Percentiles rank a stretch among this genome's conserved stretches.
These are phyloP conservation scores for Thermothielavioides terrestris DNA, from an alignment of 495 filamentous ascomycete species.

Conservation along the genomic window DNA sequence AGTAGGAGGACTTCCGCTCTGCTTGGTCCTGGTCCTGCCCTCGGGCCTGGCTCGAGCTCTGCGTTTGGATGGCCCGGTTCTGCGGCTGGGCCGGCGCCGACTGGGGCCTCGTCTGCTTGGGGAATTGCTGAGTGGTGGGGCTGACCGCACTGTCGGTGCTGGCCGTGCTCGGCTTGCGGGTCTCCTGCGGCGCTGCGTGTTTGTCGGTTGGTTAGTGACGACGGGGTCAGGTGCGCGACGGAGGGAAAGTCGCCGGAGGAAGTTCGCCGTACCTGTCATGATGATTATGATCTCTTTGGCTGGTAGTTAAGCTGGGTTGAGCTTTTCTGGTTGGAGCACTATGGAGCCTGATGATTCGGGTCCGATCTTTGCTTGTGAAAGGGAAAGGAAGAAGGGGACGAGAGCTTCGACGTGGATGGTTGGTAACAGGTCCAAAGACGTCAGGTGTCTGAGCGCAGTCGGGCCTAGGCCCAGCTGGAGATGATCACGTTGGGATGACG, in stretches of 20 bases:
- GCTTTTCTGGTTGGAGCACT: too few relatives aligned
- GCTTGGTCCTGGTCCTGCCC: too few relatives aligned
- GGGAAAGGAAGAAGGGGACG: neutral
- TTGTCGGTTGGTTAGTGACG: too few relatives aligned
- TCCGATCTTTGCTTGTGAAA: neutral
- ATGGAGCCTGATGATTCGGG: neutral
- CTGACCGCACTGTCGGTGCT: neutral
- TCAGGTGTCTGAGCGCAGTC: neutral
- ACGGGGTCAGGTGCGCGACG: neutral
- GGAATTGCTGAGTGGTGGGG: constrained; percentile 1
- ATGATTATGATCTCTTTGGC: too few relatives aligned
- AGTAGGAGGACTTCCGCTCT: too few relatives aligned
- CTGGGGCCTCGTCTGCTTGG: too few relatives aligned
- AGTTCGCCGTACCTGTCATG: neutral
- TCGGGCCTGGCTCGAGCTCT: too few relatives aligned
- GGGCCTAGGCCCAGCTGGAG: neutral
- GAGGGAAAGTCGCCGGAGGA: neutral
- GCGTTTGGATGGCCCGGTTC: too few relatives aligned
- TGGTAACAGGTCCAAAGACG: neutral
- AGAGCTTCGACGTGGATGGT: neutral
- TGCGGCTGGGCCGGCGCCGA: neutral
- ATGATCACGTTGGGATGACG: too few relatives aligned
- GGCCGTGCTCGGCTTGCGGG: constrained; percentile 2
- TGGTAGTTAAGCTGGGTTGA: neutral
- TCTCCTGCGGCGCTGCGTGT: neutral